These are phyloP conservation scores for Colletotrichum gigasporum DNA, from an alignment of 2,329 filamentous ascomycete genomes.

Conservation along the genomic window DNA sequence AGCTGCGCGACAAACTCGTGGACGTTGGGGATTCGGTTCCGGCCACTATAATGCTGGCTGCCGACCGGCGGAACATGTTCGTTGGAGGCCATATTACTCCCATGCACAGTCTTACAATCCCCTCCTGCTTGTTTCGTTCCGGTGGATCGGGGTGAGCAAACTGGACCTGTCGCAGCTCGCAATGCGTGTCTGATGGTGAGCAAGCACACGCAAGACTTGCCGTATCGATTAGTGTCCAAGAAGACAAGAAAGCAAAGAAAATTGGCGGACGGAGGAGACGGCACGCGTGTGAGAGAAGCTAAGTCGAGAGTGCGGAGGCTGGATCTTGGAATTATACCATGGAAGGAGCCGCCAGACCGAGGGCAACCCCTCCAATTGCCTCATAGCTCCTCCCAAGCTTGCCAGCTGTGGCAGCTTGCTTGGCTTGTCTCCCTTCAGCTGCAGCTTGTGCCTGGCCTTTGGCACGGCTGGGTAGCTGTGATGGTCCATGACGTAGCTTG, in stretches of 20 bases:
- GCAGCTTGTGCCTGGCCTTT: constrained; percentile 16
- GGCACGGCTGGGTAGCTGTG: constrained; percentile 22
- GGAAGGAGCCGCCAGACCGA: neutral
- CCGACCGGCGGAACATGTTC: constrained; percentile 55
- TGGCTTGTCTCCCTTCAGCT: constrained; percentile 17
- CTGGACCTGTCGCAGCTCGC: neutral
- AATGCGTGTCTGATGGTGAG: neutral
- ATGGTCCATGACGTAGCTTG: constrained; percentile 31
- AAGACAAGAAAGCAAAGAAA: constrained; percentile 4
- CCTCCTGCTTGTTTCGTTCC: neutral
- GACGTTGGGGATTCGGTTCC: constrained; percentile 88
- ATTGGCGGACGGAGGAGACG: constrained; percentile 11
- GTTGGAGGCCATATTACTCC: constrained; percentile 46
- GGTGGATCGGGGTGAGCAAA: neutral
- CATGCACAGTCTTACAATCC: constrained; percentile 14
- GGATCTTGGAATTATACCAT: constrained; percentile 18
- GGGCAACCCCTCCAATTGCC: constrained; percentile 29
- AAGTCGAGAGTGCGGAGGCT: neutral
- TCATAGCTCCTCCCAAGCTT: constrained; percentile 21
- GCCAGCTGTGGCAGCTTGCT: constrained; percentile 3
- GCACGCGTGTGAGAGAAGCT: neutral
- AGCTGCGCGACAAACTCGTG: constrained; percentile 83
- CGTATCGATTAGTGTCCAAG: neutral
- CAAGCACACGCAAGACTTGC: neutral
- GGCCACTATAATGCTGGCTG: constrained; percentile 80